Evolutionary conservation across 306 rosid species (phyloP).

Genomic region (Abrus precatorius): DNA sequence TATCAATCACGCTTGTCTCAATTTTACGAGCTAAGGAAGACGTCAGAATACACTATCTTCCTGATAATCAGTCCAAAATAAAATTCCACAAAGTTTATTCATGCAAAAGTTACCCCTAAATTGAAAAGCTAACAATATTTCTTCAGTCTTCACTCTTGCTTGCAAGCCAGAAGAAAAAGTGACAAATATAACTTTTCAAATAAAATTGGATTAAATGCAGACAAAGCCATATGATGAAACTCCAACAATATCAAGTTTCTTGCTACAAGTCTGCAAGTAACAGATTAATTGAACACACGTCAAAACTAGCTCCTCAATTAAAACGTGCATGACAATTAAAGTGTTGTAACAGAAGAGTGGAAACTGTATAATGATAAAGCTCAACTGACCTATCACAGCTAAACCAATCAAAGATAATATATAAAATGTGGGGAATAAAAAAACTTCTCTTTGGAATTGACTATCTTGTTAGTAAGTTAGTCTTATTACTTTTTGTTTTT

Average conservation of each 20-base stretch:
- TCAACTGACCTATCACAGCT: neutral
- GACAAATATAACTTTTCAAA: neutral
- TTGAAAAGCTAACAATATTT: constrained; percentile 13
- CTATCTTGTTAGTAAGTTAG: neutral
- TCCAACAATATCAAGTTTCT: constrained; percentile 26
- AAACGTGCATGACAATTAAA: neutral
- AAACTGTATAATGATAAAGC: constrained; percentile 22
- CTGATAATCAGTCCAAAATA: neutral
- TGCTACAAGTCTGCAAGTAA: constrained; percentile 38
- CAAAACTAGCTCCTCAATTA: neutral
- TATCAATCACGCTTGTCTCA: constrained; percentile 29
- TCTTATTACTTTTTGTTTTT: neutral
- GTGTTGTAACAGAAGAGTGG: neutral
- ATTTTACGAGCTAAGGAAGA: constrained; percentile 5
- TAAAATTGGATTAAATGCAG: constrained; percentile 5
- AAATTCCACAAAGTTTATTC: constrained; percentile 8
- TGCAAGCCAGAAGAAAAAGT: neutral
- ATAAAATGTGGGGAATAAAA: neutral
- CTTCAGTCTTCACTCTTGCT: constrained; percentile 5
- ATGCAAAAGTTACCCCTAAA: constrained; percentile 1
- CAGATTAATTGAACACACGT: constrained; percentile 5
- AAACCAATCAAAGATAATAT: constrained; percentile 2
- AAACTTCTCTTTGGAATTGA: constrained; percentile 3
- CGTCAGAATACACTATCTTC: constrained; percentile 8
- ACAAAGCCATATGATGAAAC: constrained; percentile 17